A percentile compares a stretch with the other conserved stretches of the same genome.
These are phyloP conservation scores for Penicillium freii DNA, from an alignment of 2,329 filamentous ascomycete genomes.

Conservation along the genomic window DNA sequence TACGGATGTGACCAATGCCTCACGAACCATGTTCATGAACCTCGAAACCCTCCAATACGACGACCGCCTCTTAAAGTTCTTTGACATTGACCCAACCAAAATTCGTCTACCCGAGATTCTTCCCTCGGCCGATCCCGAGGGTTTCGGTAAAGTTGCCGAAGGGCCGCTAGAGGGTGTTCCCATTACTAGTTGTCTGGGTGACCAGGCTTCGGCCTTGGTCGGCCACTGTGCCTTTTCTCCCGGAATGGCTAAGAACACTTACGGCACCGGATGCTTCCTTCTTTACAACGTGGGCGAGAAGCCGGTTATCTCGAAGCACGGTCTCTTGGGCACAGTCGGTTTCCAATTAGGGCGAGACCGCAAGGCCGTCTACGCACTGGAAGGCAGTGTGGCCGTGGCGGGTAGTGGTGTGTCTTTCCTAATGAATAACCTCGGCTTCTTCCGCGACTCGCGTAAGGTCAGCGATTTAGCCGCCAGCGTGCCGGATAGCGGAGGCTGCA, in stretches of 20 bases:
- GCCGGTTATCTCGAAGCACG: constrained; percentile 80
- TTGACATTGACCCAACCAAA: constrained; percentile 70
- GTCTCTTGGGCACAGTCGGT: constrained; percentile 80
- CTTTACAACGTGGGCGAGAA: constrained; percentile 83
- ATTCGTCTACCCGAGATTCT: constrained; percentile 78
- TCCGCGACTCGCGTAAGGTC: constrained; percentile 61
- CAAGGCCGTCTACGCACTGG: constrained; percentile 74
- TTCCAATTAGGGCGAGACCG: constrained; percentile 73
- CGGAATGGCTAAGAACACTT: constrained; percentile 85
- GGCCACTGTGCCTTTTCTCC: constrained; percentile 81
- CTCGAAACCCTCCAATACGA: constrained; percentile 77
- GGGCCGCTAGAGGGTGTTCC: constrained; percentile 67
- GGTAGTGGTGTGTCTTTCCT: constrained; percentile 77
- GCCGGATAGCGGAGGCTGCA: constrained; percentile 75
- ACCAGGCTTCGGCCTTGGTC: constrained; percentile 82
- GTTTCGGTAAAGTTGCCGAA: constrained; percentile 65
- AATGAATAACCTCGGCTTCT: constrained; percentile 64
- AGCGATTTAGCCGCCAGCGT: constrained; percentile 64
- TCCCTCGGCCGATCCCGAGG: constrained; percentile 70
- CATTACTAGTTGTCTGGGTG: constrained; percentile 82
- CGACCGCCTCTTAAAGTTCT: constrained; percentile 72
- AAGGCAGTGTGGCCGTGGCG: constrained; percentile 79
- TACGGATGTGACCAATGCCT: constrained; percentile 84
- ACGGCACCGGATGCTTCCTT: constrained; percentile 85
- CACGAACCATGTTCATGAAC: constrained; percentile 93